These are phyloP conservation scores for Corymbia citriodora DNA, from an alignment of 441 rosid species.

Conservation along the genomic window DNA sequence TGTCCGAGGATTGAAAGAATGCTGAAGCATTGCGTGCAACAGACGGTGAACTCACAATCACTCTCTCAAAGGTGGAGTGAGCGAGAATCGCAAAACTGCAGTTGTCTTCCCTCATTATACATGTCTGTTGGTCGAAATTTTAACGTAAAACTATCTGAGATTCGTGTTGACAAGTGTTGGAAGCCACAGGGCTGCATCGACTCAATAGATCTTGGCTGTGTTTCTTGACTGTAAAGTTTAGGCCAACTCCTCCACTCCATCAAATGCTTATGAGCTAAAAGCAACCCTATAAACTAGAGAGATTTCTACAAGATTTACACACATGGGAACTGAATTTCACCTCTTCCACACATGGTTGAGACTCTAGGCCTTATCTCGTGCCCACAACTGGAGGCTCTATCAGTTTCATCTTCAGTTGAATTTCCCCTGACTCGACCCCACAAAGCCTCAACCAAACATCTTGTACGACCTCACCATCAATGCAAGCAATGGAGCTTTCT, in stretches of 20 bases:
- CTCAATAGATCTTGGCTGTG: not conserved
- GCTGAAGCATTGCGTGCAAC: not conserved
- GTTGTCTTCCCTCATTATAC: not conserved
- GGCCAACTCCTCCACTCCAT: not conserved
- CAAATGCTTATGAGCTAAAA: not conserved
- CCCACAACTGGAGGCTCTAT: conserved; percentile 28
- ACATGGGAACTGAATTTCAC: not conserved
- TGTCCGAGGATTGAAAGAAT: not conserved
- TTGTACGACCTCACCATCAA: conserved; percentile 81
- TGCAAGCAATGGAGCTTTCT: conserved; percentile 74
- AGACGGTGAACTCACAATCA: not conserved
- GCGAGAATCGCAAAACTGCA: not conserved
- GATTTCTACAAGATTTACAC: not conserved
- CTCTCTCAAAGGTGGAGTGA: not conserved
- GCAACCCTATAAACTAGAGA: not conserved
- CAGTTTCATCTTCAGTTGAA: conserved; percentile 71
- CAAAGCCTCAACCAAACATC: conserved; percentile 81
- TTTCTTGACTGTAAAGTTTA: not conserved
- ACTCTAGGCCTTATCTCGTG: not conserved
- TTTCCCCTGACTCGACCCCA: conserved; percentile 91
- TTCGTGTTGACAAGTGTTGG: not conserved
- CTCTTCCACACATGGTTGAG: not conserved
- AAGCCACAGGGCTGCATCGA: not conserved
- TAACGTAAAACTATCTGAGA: not conserved
- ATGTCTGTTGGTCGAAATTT: not conserved